Base-by-base conservation (phyloP, 2,329 filamentous ascomycete species). In the Talaromyces atroroseus region DNA sequence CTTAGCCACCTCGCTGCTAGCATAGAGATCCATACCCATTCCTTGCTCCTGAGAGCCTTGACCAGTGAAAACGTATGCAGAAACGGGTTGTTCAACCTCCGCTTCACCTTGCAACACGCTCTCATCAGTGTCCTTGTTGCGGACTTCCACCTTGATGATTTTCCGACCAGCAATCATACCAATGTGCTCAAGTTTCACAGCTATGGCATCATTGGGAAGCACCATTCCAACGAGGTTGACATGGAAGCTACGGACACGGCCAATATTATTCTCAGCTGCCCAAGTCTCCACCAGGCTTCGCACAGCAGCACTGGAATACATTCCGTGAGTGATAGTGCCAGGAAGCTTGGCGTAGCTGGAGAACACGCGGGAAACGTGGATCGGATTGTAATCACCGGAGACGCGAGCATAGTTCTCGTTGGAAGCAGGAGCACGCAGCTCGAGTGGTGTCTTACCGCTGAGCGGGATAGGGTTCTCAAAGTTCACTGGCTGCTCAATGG, bases 21-120 rank as follows among this genome's bases (percentile, higher is more conserved):
- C 88, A 73, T 99, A 99, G 52, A 99, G 82, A 68, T 97, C 94
- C 94, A 99, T 99, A 76, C 94, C 94, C 94, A 99, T 99, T 60
- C 94, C 94, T 74, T 99, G 94, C 75, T 99, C 94, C 74, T 99
- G 95, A 51, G 92, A 96, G 66, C 94, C 94, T 75, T 99, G 94
- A 56, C 94, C 94, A 61, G 95, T 99, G 76, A 99, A 99, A 64
- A 99, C 90, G 68, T 99, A 99, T 5, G 94, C 87, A 1, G 92
- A 95, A 34, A 94, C 90, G 7, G 95, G 95, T 72, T 99, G 94
- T 76, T 99, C 94, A 58, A 99, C 90, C 75, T 99, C 94, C 24
- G 94, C 94, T 76, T 97, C 92, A 68, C 90, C 94, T 51, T 96
- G 79, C 4, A 99, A 81, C 12, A 99, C 91, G 80, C 96, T 97